Evolutionary conservation across 2,329 filamentous ascomycete species (phyloP).

Genomic region (Graphiopsis chlorocephala): DNA sequence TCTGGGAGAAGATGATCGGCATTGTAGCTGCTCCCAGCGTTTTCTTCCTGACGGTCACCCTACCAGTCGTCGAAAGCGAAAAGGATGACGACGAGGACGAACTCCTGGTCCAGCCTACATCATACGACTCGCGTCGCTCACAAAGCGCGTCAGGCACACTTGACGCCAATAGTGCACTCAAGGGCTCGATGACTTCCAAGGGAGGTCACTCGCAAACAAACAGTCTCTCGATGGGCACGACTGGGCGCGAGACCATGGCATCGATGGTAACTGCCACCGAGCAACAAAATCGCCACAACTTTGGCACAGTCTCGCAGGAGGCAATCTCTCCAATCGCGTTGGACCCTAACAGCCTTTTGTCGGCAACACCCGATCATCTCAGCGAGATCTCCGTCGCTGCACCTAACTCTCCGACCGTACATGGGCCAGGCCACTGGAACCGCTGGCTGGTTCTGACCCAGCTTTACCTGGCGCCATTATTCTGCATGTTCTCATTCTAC

Average conservation of each 20-base stretch:
- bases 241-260: constrained; percentile 35
- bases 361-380: neutral
- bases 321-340: neutral
- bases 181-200: neutral
- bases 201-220: constrained; percentile 18
- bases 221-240: constrained; percentile 19
- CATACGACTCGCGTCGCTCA: constrained; percentile 12
- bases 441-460: constrained; percentile 86
- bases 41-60: constrained; percentile 80
- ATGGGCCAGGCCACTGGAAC: constrained; percentile 62
- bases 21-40: constrained; percentile 85
- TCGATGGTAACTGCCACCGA: constrained; percentile 30
- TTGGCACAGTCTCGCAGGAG: constrained; percentile 13
- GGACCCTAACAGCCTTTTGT: neutral
- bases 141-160: neutral
- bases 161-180: neutral
- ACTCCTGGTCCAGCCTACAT: constrained; percentile 1
- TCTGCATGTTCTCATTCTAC: constrained; percentile 68
- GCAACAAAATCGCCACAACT: constrained; percentile 29
- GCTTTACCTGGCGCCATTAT: constrained; percentile 80
- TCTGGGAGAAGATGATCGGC: constrained; percentile 81
- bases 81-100: constrained; percentile 44
- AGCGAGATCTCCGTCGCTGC: constrained; percentile 15
- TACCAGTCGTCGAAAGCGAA: constrained; percentile 81
- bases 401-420: constrained; percentile 4